Conservation (phyloP, 2,329 filamentous ascomycete species). For the Apiospora hydei region DNA sequence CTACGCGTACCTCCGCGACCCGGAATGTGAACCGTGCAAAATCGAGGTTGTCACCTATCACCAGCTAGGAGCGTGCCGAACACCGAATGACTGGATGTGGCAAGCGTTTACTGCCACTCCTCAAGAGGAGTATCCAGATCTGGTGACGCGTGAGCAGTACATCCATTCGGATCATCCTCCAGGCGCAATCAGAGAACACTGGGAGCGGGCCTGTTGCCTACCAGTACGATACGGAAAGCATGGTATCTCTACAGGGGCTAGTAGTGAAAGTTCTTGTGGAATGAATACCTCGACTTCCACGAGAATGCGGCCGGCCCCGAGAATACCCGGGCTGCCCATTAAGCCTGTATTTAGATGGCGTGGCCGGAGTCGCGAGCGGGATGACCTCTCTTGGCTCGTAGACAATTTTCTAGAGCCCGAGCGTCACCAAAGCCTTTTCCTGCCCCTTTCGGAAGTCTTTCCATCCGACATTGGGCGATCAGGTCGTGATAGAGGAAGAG, state of each 20-base stretch:
- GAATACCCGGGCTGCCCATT: background rate
- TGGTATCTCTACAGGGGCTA: no score
- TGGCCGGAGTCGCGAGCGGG: background rate
- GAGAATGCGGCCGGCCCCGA: background rate
- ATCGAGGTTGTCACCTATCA: background rate
- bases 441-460: slow-evolving; percentile 1
- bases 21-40: background rate
- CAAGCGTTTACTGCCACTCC: background rate
- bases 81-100: slow-evolving; percentile 1
- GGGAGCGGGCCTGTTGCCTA: background rate
- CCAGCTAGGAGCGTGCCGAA: background rate
- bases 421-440: background rate
- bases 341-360: background rate
- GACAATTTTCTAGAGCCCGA: background rate
- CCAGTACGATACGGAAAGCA: background rate
- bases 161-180: background rate
- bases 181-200: background rate
- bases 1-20: background rate
- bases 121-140: background rate
- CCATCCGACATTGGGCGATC: background rate
- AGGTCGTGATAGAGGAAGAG: background rate
- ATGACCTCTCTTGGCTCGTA: background rate
- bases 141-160: background rate
- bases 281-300: background rate
- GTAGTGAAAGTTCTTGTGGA: background rate